Evolutionary conservation across 495 filamentous ascomycete genomes (phyloP), one percentile per base, ranked within the genome.

Genomic region (Apiosordaria backusii): DNA sequence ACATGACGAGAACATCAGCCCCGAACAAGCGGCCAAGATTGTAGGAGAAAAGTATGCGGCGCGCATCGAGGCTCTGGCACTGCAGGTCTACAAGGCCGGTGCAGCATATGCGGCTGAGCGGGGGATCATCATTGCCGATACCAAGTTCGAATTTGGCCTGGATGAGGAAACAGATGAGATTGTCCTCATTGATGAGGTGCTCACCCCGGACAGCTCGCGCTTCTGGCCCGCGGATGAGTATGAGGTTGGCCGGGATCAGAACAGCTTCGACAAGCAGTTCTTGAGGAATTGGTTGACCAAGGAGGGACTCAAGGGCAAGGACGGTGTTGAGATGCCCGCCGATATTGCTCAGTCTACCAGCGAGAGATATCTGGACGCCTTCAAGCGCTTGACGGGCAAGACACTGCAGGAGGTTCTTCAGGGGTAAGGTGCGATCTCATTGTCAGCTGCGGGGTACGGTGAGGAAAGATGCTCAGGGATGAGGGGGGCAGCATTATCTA

Each of bases 1-100:
- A 63, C 86, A 96, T 67, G 95, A 99, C 79, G 89, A 94, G 80
- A 98, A 99, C 76, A 98, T 99, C 68, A 84, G 87, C 64, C 89
- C 88, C 0, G 87, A 87, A 50, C 77, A 89, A 76, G 90, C 90
- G 22, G 83, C 78, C 25, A 70, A 82, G 62, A 87, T 96, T 62
- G 82, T 97, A 10, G 95, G 94, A 21, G 79, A 87, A 19, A 83
- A 84, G 40, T 89, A 93, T 67, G 93, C 93, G n/a, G 75, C 82
- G 9, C 85, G 81, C 53, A 89, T 99, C 67, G 88, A 92, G 76
- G 77, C 86, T 21, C 81, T 96, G 10, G 86, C 89, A 9, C 71
- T 97, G 35, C 65, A 83, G 61, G 77, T 95, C 29, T 98, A 97
- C 81, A 85, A 85, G 64, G 80, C 84, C 61, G 93, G 90, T 4